Evolutionary conservation across 2,329 filamentous ascomycete genomes (phyloP).

Genomic region (Grosmannia clavigera): DNA sequence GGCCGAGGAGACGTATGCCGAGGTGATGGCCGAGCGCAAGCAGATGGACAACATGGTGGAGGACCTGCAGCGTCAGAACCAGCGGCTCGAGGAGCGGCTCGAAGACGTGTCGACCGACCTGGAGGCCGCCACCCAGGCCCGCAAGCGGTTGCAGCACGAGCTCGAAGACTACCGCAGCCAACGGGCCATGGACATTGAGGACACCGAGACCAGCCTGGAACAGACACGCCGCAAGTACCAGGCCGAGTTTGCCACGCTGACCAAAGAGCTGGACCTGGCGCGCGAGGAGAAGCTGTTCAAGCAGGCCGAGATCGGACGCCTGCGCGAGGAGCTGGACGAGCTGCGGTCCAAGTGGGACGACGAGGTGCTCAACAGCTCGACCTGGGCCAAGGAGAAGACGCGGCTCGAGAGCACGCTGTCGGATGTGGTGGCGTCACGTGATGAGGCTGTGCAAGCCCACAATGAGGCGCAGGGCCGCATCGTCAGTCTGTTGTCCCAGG

Average conservation of each 20-base stretch:
- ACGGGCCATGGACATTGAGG: conserved; percentile 89
- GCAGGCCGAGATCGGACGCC: conserved; percentile 73
- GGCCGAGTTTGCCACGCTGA: conserved; percentile 75
- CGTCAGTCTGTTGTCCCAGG: conserved; percentile 79
- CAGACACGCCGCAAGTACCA: conserved; percentile 98
- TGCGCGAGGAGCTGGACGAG: conserved; percentile 94
- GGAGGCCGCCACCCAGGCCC: conserved; percentile 71
- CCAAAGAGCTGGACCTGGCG: conserved; percentile 85
- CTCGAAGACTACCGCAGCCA: conserved; percentile 95
- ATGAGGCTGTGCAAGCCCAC: conserved; percentile 85
- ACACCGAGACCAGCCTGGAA: conserved; percentile 92
- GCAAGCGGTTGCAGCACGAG: conserved; percentile 91
- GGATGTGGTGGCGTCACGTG: conserved; percentile 79
- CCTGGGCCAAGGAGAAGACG: conserved; percentile 96
- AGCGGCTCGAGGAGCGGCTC: conserved; percentile 78
- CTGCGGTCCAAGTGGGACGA: conserved; percentile 96
- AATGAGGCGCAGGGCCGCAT: conserved; percentile 93
- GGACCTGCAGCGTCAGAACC: conserved; percentile 79
- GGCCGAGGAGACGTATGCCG: conserved; percentile 80
- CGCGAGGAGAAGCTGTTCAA: conserved; percentile 78
- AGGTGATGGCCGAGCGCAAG: conserved; percentile 83
- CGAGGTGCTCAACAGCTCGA: conserved; percentile 92
- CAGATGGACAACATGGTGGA: conserved; percentile 80
- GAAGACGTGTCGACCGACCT: conserved; percentile 88
- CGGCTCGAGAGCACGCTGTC: conserved; percentile 81